Base-by-base conservation (phyloP, 768 basidiomycete species). In the Mycena polygramma region DNA sequence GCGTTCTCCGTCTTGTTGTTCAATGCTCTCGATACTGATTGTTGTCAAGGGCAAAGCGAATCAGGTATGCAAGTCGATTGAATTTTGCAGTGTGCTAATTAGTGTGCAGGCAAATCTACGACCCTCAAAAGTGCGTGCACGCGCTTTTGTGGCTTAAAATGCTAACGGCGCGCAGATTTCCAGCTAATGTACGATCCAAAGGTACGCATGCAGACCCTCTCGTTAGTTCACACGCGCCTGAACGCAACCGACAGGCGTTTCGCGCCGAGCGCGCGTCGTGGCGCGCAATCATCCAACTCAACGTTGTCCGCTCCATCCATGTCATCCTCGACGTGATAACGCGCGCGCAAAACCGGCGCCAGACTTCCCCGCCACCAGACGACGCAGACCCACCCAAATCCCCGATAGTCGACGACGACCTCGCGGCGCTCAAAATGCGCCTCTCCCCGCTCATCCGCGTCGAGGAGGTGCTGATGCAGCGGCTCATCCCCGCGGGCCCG, bases 231-330 rank as follows among this genome's bases (percentile, higher is more conserved):
- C 46, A 36, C 49, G 35, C 26, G 45, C 13, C 61, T 61, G 35
- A 51, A 70, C 67, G 58, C 6, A 30, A 36, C 11, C 17, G 15
- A 13, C 69, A 89, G 87, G 85, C 86, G 1, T 91, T 91, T 74
- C 84, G 82, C 30, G 83, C 82, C 30, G 90, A 93, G 77, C 85
- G 90, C 30, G 84, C 86, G 8, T 88, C 89, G 11, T 93, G 92
- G 92, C 82, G 89, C 68, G 83, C 86, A 51, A 87, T 93, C 69
- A 88, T 93, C 59, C 91, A 91, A 66, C 86, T 92, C 70, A 93
- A 92, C 77, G 81, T 93, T 52, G 90, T 92, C 46, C 90, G 88
- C 43, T 92, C 91, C 20, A 82, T 92, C 49, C 89, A 87, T 43
- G 83, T 87, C 54, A 90, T 92, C 74, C 83, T 91, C 62, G 87